Percentiles rank a stretch among this genome's conserved stretches.
Conservation (phyloP, 2,329 filamentous ascomycete genomes). For the Periconia sp. region DNA sequence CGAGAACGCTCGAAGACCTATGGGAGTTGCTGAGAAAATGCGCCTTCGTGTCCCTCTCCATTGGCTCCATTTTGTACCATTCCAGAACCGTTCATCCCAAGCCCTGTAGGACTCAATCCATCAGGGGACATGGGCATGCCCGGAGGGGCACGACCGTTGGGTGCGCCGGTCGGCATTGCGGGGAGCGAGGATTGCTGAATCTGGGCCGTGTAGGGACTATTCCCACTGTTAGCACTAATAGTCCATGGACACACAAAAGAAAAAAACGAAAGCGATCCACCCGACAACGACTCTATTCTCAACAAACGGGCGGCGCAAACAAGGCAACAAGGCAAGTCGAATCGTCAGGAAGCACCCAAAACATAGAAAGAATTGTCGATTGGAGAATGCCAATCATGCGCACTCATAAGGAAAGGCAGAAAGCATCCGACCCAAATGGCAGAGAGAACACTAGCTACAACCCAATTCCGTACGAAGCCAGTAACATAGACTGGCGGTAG, state of each 20-base stretch:
- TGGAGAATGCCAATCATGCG: slow-evolving; percentile 47
- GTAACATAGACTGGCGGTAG: slow-evolving; percentile 40
- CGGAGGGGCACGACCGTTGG: slow-evolving; percentile 29
- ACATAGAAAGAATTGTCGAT: slow-evolving; percentile 37
- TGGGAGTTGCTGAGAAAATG: slow-evolving; percentile 41
- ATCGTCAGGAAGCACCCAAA: slow-evolving; percentile 35
- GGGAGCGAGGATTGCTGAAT: slow-evolving; percentile 32
- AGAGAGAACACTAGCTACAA: slow-evolving; percentile 42
- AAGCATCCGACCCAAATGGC: slow-evolving; percentile 39
- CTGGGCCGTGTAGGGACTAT: slow-evolving; percentile 37
- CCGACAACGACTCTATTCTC: slow-evolving; percentile 18
- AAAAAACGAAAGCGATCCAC: slow-evolving; percentile 15
- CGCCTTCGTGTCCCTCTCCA: slow-evolving; percentile 40
- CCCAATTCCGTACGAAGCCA: slow-evolving; percentile 35
- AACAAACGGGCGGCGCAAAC: slow-evolving; percentile 29
- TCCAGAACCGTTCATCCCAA: slow-evolving; percentile 23
- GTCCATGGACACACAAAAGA: slow-evolving; percentile 2
- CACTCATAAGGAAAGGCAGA: slow-evolving; percentile 42
- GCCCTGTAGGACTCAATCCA: slow-evolving; percentile 39
- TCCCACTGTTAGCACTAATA: slow-evolving; percentile 15
- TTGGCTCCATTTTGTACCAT: slow-evolving; percentile 19
- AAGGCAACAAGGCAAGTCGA: slow-evolving; percentile 34
- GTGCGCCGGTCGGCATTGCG: slow-evolving; percentile 27
- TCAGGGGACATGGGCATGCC: slow-evolving; percentile 35
- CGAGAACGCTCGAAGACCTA: slow-evolving; percentile 14